Evolutionary conservation across 129 eudicot species (phyloP).

Genomic region (Saussurea involucrata): DNA sequence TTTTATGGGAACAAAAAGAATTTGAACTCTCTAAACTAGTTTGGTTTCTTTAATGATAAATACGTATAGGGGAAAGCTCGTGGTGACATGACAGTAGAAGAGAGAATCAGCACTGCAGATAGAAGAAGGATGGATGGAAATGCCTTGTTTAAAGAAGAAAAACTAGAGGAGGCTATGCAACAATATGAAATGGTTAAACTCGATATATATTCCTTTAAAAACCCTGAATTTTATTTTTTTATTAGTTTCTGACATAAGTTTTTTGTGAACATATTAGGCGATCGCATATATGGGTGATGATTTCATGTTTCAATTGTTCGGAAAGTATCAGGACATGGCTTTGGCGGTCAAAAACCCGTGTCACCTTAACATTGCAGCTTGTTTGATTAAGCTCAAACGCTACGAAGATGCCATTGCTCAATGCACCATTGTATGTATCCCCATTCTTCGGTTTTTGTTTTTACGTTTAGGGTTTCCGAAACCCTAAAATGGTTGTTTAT

Average conservation of each 20-base stretch:
- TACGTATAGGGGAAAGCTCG: slow-evolving; percentile 82
- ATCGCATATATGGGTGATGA: slow-evolving; percentile 98
- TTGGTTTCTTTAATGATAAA: neutral
- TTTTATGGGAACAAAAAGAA: neutral
- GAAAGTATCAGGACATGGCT: slow-evolving; percentile 95
- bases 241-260: neutral
- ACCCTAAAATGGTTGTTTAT: neutral
- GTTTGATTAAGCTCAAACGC: slow-evolving; percentile 84
- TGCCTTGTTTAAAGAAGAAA: slow-evolving; percentile 81
- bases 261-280: slow-evolving; percentile 45
- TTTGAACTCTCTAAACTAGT: neutral
- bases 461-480: neutral
- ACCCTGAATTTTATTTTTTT: neutral
- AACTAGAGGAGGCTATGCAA: slow-evolving; percentile 90
- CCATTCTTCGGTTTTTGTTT: neutral
- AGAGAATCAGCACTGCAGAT: slow-evolving; percentile 91
- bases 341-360: slow-evolving; percentile 94
- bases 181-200: slow-evolving; percentile 87
- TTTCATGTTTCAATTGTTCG: slow-evolving; percentile 97
- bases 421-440: slow-evolving; percentile 68
- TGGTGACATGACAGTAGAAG: slow-evolving; percentile 97
- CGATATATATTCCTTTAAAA: neutral
- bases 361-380: slow-evolving; percentile 95
- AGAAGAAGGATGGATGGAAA: slow-evolving; percentile 98
- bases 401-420: slow-evolving; percentile 88